phyloP scores from a whole-genome alignment of 768 basidiomycete genomes.

The Phanerodontia chrysosporium region DNA sequence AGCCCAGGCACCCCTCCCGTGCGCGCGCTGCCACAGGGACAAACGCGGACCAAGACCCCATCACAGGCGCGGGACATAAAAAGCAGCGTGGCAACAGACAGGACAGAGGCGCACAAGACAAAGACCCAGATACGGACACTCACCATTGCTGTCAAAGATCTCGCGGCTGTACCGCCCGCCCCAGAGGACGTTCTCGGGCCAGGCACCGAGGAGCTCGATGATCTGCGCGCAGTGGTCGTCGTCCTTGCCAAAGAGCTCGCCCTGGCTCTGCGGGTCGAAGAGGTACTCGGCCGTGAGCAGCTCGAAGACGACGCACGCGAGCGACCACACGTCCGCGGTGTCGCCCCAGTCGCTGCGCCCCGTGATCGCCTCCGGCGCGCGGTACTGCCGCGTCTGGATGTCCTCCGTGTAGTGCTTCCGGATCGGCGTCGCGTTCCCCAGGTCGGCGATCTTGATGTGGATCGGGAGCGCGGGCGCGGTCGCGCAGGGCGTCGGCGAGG shows the following conservation, averaged over 20 bases:
- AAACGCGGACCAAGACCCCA: background rate
- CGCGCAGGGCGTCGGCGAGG: conserved; percentile 8
- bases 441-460: conserved; percentile 88
- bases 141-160: conserved; percentile 72
- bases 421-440: conserved; percentile 93
- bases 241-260: conserved; percentile 82
- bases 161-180: conserved; percentile 83
- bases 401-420: conserved; percentile 89
- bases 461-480: conserved; percentile 40
- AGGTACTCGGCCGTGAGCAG: conserved; percentile 88
- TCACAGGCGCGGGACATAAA: background rate
- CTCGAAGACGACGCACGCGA: conserved; percentile 89
- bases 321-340: conserved; percentile 86
- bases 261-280: conserved; percentile 84
- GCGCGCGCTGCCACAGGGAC: background rate
- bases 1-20: too few species aligned
- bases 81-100: background rate
- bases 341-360: conserved; percentile 84
- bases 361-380: conserved; percentile 90
- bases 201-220: conserved; percentile 85
- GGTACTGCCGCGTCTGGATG: conserved; percentile 95
- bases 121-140: conserved; percentile 19
- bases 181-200: conserved; percentile 68
- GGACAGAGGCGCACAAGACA: background rate
- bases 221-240: conserved; percentile 97